Base-by-base conservation (phyloP, 2,329 filamentous ascomycete genomes). In the Aureobasidium melanogenum region DNA sequence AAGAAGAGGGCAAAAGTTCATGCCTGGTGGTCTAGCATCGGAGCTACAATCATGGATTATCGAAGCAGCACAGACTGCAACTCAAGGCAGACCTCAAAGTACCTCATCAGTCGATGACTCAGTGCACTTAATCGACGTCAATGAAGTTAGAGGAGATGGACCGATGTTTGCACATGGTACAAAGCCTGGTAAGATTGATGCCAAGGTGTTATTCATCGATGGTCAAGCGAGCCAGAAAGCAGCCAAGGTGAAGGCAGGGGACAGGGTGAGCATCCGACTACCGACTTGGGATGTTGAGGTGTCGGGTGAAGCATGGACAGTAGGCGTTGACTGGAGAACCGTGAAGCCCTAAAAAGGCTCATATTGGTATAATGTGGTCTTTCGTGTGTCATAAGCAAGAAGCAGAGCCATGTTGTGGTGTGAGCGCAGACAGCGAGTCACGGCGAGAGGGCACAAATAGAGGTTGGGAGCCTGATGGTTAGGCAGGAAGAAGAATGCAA, bases 11-110 rank as follows among this genome's bases (percentile, higher is more conserved):
- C 74, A 79, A 63, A 79, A 78, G 65, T 83, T 79, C 64, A 48
- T 81, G 0, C 70, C 76, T 1, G 74, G 75, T 3, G 81, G 81
- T 1, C 70, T 82, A 59, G 81, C 81, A 3, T 73, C 75, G 0
- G 77, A 75, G 51, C 68, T 82, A 32, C 75, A 79, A 52, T 71
- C 74, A 17, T 83, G 80, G 80, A 71, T 84, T 14, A 69, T 83
- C 17, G 79, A 81, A 56, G 64, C 69, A 3, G 71, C 70, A 10
- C 69, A 71, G 57, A 62, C 61, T 43, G 70, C 69, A 47, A 63
- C 63, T 19, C 66, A 67, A 22, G 67, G 66, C 43, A 62, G 69
- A 30, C 64, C 64, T 47, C 64, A 64, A 12, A 65, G 66, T 66
- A 65, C 46, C 44, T 64, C n/a, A 60, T 62, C 26, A 64, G 67